A percentile compares a stretch with the other conserved stretches of the same genome.
Evolutionary conservation across 345 rosid species (phyloP).

Genomic region (Hibiscus syriacus): DNA sequence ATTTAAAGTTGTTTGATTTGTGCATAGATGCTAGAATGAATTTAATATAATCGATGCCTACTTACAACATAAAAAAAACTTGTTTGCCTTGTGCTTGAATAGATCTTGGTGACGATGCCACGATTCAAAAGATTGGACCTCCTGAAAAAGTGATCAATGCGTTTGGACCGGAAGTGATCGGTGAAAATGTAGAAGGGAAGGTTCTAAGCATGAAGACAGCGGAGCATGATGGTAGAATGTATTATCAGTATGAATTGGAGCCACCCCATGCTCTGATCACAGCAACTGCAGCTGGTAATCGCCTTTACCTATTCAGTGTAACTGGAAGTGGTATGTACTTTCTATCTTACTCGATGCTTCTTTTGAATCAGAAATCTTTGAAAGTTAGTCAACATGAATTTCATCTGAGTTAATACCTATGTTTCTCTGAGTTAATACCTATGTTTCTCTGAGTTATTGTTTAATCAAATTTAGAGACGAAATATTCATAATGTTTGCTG

Average conservation of each 20-base stretch:
- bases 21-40: background rate
- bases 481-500: background rate
- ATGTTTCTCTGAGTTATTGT: background rate
- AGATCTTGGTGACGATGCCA: conserved; percentile 67
- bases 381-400: background rate
- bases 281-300: conserved; percentile 95
- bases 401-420: background rate
- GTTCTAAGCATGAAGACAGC: conserved; percentile 59
- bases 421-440: background rate
- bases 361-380: background rate
- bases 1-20: background rate
- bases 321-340: conserved; percentile 56
- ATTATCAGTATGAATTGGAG: conserved; percentile 85
- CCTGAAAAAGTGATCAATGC: conserved; percentile 89
- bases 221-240: conserved; percentile 64
- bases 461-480: background rate
- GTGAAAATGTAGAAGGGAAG: conserved; percentile 89
- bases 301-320: conserved; percentile 71
- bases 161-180: conserved; percentile 88
- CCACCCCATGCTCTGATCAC: conserved; percentile 87
- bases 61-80: background rate
- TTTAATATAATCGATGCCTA: background rate
- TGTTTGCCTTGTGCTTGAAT: background rate
- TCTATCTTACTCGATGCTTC: background rate
- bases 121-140: conserved; percentile 76